Percentiles rank a stretch among this genome's conserved stretches.
Evolutionary conservation across 1,139 yeast species (phyloP).

Genomic region (Pichia sp.): DNA sequence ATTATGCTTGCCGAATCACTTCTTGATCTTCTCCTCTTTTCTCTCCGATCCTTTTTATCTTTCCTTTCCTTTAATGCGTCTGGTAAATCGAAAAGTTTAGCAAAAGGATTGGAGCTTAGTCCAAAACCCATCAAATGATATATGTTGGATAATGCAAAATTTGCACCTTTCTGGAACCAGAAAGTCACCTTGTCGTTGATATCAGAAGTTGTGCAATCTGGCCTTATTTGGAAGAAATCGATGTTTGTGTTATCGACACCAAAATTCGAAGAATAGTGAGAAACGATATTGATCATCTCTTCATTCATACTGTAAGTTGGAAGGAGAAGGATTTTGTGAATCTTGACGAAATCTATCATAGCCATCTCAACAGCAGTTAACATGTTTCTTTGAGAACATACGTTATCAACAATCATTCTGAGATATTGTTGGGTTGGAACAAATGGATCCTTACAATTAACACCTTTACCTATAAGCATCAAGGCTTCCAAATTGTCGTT

Average conservation of each 20-base stretch:
- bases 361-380: slow-evolving; percentile 54
- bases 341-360: slow-evolving; percentile 61
- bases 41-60: slow-evolving; percentile 64
- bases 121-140: slow-evolving; percentile 75
- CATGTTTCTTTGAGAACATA: slow-evolving; percentile 66
- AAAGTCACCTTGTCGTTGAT: slow-evolving; percentile 52
- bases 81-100: slow-evolving; percentile 63
- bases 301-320: slow-evolving; percentile 44
- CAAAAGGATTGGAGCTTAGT: slow-evolving; percentile 68
- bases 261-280: slow-evolving; percentile 64
- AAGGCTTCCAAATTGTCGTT: slow-evolving; percentile 75
- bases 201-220: slow-evolving; percentile 36
- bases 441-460: slow-evolving; percentile 73
- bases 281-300: slow-evolving; percentile 59
- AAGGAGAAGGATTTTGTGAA: slow-evolving; percentile 55
- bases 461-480: slow-evolving; percentile 73
- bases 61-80: slow-evolving; percentile 67
- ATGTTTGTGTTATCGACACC: slow-evolving; percentile 66
- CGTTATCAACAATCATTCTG: slow-evolving; percentile 71
- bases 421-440: slow-evolving; percentile 77
- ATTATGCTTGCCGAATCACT: slow-evolving; percentile 19
- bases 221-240: slow-evolving; percentile 50
- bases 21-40: slow-evolving; percentile 38
- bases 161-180: slow-evolving; percentile 71
- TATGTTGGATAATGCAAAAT: slow-evolving; percentile 71